Conservation (phyloP, 805 yeast genomes). For the Kregervanrija fluxuum region DNA sequence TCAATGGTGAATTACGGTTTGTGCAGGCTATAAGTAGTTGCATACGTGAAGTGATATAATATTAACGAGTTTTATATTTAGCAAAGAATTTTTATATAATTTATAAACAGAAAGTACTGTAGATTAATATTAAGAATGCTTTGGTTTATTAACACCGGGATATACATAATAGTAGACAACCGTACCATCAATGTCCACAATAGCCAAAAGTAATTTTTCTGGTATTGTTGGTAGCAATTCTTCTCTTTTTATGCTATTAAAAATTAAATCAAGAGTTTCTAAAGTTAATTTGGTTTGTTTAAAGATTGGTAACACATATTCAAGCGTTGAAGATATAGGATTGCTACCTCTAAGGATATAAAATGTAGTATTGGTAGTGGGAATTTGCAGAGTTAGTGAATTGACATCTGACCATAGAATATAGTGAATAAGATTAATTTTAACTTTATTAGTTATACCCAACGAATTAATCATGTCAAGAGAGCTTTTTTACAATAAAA, state of each 20-base stretch:
- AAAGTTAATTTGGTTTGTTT: conserved; percentile 29
- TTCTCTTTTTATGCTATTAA: conserved; percentile 15
- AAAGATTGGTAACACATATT: conserved; percentile 32
- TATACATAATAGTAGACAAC: conserved; percentile 63
- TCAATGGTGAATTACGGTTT: neutral
- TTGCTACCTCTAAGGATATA: conserved; percentile 6
- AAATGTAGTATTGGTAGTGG: neutral
- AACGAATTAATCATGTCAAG: conserved; percentile 6
- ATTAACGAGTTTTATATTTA: neutral
- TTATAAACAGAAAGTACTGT: neutral
- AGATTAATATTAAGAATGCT: conserved; percentile 12
- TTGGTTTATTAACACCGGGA: conserved; percentile 60
- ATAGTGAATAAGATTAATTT: conserved; percentile 36
- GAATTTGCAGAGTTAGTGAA: conserved; percentile 17
- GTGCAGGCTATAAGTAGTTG: conserved; percentile 1
- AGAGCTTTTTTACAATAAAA: too few relatives aligned
- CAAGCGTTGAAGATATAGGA: conserved; percentile 5
- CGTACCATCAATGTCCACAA: conserved; percentile 61
- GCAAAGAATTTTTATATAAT: neutral
- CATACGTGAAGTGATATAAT: neutral
- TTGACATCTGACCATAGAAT: conserved; percentile 37
- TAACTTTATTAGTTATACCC: conserved; percentile 29
- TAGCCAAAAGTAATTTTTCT: conserved; percentile 42
- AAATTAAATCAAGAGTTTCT: conserved; percentile 33
- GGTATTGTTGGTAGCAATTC: conserved; percentile 24